Evolutionary conservation across 2,329 filamentous ascomycete species (phyloP).

Genomic region (Metarhizium robertsii): DNA sequence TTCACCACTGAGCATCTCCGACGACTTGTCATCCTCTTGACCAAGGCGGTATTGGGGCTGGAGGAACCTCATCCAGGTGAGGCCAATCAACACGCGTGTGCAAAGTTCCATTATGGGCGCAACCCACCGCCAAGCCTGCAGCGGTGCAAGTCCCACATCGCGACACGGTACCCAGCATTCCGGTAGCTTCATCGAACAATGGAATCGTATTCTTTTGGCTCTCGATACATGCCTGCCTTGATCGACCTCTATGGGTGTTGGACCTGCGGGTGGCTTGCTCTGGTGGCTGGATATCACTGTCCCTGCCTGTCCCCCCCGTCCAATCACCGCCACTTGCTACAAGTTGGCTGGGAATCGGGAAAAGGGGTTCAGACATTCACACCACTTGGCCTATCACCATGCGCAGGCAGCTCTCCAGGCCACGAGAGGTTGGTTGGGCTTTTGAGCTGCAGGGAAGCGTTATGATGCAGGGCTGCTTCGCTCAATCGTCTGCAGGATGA

Average conservation of each 20-base stretch:
- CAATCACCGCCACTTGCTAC: not conserved
- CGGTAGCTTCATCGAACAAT: not conserved
- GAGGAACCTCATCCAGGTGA: not conserved
- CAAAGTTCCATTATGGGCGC: slow-evolving; percentile 1
- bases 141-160: slow-evolving; percentile 1
- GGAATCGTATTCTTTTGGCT: not conserved
- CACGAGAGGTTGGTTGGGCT: not conserved
- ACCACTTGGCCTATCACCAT: not conserved
- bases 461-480: not conserved
- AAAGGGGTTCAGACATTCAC: not conserved
- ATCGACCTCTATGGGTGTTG: not conserved
- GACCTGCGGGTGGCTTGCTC: not conserved
- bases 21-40: too few relatives aligned
- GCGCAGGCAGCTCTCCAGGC: too few relatives aligned
- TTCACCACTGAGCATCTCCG: not conserved
- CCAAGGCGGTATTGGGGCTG: not conserved
- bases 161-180: slow-evolving; percentile 6
- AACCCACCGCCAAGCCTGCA: not conserved
- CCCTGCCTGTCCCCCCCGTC: not conserved
- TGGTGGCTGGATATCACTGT: not conserved
- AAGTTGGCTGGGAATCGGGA: not conserved
- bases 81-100: slow-evolving; percentile 5
- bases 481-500: not conserved
- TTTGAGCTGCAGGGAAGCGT: not conserved
- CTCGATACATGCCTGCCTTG: not conserved